Conservation (phyloP, 2,329 filamentous ascomycete genomes). For the Ceratocystis cubensis region DNA sequence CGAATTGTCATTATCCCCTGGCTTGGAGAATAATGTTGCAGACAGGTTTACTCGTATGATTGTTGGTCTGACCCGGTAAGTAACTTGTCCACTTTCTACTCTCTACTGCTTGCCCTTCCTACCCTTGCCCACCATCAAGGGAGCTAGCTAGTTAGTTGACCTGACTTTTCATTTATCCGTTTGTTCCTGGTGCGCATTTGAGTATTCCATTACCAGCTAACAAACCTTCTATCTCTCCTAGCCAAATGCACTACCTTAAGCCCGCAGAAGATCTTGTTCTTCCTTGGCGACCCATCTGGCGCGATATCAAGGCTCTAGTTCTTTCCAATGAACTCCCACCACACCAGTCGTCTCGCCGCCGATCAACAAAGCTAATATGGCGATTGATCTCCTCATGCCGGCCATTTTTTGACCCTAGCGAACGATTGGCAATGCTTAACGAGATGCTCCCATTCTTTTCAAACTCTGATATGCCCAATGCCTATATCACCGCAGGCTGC, state of each 20-base stretch:
- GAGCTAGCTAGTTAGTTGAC: not conserved
- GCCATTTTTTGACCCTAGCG: conserved; percentile 80
- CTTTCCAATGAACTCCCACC: conserved; percentile 69
- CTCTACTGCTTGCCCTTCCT: not conserved
- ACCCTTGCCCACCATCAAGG: not conserved
- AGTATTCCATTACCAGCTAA: not conserved
- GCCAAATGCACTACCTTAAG: conserved; percentile 61
- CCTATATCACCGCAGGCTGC: conserved; percentile 81
- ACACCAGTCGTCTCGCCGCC: conserved; percentile 44
- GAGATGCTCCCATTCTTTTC: conserved; percentile 81
- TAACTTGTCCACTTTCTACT: conserved; percentile 21
- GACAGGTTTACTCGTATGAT: conserved; percentile 97
- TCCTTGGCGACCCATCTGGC: conserved; percentile 88
- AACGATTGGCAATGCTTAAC: conserved; percentile 68
- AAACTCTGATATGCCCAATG: conserved; percentile 80
- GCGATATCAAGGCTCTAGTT: conserved; percentile 82
- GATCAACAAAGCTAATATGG: conserved; percentile 54
- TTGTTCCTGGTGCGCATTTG: not conserved
- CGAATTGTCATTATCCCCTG: conserved; percentile 79
- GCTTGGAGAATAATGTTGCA: conserved; percentile 65
- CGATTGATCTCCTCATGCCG: conserved; percentile 87
- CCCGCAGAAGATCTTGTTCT: conserved; percentile 79
- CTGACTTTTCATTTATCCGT: not conserved
- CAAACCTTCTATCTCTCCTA: not conserved
- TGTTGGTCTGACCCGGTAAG: conserved; percentile 83